A percentile compares a stretch with the other conserved stretches of the same genome.
phyloP scores from a whole-genome alignment of 192 early-diverging fungal genomes.

The Jimgerdemannia flammicorona region DNA sequence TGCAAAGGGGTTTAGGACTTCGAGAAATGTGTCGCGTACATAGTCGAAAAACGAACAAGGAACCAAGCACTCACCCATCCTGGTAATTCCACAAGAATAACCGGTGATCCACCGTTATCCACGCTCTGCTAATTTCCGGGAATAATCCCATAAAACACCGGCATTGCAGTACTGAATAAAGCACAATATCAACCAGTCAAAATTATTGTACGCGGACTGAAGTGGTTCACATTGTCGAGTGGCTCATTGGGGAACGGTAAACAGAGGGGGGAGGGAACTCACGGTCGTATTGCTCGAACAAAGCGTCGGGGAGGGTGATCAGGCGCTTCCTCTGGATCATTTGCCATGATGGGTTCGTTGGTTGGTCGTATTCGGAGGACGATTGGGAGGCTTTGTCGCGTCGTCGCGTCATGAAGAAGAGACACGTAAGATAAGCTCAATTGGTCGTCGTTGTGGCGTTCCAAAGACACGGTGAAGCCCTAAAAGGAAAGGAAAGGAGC shows the following conservation, averaged over 20 bases:
- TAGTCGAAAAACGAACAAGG: neutral
- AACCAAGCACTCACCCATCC: constrained; percentile 47
- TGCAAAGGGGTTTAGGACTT: constrained; percentile 5
- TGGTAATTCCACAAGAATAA: constrained; percentile 93
- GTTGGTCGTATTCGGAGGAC: constrained; percentile 46
- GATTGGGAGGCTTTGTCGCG: neutral
- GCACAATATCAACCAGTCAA: neutral
- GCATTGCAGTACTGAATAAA: neutral
- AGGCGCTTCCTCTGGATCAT: constrained; percentile 56
- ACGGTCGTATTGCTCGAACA: constrained; percentile 78
- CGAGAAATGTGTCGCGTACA: neutral
- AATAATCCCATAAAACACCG: constrained; percentile 83
- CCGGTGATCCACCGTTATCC: constrained; percentile 88
- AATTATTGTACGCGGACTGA: too few relatives aligned
- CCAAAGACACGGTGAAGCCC: neutral
- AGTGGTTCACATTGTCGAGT: too few relatives aligned
- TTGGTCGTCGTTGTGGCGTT: neutral
- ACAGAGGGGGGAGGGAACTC: constrained; percentile 1
- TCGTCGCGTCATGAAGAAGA: constrained; percentile 26
- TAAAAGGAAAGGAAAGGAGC: neutral
- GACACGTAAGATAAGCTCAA: constrained; percentile 1
- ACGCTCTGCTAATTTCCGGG: constrained; percentile 85
- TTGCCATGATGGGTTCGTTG: constrained; percentile 39
- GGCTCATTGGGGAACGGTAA: neutral
- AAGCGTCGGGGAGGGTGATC: constrained; percentile 67